phyloP scores from a whole-genome alignment of 768 basidiomycete genomes.

The Russula foetens region DNA sequence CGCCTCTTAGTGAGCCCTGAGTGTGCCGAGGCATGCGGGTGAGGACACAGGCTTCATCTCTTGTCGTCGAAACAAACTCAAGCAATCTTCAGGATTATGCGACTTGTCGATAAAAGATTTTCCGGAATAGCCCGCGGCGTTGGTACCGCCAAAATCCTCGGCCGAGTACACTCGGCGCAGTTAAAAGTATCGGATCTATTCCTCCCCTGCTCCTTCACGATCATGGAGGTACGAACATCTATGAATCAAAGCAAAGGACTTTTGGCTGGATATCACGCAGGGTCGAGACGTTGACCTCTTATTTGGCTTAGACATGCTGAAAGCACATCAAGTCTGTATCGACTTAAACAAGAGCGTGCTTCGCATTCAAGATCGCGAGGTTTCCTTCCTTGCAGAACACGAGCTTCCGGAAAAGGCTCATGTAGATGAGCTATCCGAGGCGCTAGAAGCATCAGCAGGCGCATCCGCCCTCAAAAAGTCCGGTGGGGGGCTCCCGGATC shows the following conservation, averaged over 20 bases:
- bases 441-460: background rate
- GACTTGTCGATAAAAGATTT: slow-evolving; percentile 81
- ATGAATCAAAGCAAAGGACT: background rate
- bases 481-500: slow-evolving; percentile 48
- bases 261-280: slow-evolving; percentile 30
- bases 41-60: slow-evolving; percentile 23
- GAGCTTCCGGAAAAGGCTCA: slow-evolving; percentile 83
- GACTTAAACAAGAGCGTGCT: slow-evolving; percentile 86
- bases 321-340: slow-evolving; percentile 93
- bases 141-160: slow-evolving; percentile 90
- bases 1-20: slow-evolving; percentile 71
- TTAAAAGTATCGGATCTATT: slow-evolving; percentile 78
- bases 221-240: slow-evolving; percentile 72
- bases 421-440: slow-evolving; percentile 27
- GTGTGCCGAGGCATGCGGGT: slow-evolving; percentile 88
- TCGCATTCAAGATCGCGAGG: slow-evolving; percentile 86
- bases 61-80: slow-evolving; percentile 1
- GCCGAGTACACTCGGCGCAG: slow-evolving; percentile 89
- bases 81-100: slow-evolving; percentile 63
- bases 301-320: slow-evolving; percentile 98
- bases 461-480: background rate
- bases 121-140: slow-evolving; percentile 89
- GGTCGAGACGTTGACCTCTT: slow-evolving; percentile 92
- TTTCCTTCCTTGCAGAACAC: slow-evolving; percentile 87
- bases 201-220: slow-evolving; percentile 87